Percentiles rank a stretch among this genome's conserved stretches.
Evolutionary conservation across 805 yeast species (phyloP).

Genomic region (Danielozyma ontarioensis): DNA sequence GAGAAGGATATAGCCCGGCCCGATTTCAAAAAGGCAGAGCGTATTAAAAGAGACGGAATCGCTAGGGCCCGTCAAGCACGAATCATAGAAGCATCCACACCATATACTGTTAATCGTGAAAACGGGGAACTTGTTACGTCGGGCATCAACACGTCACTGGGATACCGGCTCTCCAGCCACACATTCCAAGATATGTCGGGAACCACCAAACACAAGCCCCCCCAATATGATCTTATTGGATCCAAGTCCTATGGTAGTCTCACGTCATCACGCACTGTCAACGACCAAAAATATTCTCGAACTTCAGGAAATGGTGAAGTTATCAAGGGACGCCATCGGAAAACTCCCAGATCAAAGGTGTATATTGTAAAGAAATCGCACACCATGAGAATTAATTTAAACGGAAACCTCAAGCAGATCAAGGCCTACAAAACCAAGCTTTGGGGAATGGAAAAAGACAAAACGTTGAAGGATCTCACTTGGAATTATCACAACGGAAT

Average conservation of each 20-base stretch:
- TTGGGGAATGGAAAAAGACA: conserved; percentile 85
- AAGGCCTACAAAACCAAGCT: conserved; percentile 69
- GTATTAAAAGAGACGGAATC: conserved; percentile 26
- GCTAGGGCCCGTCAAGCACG: conserved; percentile 31
- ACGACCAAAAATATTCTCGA: conserved; percentile 21
- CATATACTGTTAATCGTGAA: conserved; percentile 15
- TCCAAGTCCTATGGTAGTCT: conserved; percentile 33
- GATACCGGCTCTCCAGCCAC: conserved; percentile 31
- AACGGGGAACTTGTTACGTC: conserved; percentile 13
- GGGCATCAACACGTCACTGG: conserved; percentile 12
- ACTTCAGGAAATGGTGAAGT: conserved; percentile 35
- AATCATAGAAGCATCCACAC: conserved; percentile 38
- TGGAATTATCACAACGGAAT: conserved; percentile 55
- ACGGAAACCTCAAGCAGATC: conserved; percentile 51
- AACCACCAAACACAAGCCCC: conserved; percentile 30
- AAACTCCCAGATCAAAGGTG: conserved; percentile 41
- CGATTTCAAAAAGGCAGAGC: conserved; percentile 21
- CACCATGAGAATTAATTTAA: conserved; percentile 60
- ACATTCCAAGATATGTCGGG: conserved; percentile 27
- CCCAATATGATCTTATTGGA: conserved; percentile 26
- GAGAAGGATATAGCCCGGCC: conserved; percentile 40
- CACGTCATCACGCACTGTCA: conserved; percentile 20
- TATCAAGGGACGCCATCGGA: conserved; percentile 58
- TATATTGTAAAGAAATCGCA: conserved; percentile 40
- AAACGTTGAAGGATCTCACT: conserved; percentile 56